phyloP scores from a whole-genome alignment of 768 basidiomycete species.

The Scleroderma citrinum region DNA sequence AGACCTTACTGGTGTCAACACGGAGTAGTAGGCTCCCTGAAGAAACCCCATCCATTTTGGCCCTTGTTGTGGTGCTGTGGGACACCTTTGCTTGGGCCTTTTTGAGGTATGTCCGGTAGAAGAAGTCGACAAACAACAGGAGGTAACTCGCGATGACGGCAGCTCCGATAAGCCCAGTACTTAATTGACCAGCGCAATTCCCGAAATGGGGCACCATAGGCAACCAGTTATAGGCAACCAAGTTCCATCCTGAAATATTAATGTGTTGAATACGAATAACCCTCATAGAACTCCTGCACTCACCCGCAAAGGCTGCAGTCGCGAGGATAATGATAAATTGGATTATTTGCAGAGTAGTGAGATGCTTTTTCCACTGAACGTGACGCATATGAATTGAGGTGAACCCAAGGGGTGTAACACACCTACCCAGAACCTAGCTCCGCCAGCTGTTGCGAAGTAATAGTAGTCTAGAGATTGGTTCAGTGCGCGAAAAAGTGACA shows the following conservation, averaged over 20 bases:
- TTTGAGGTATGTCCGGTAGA: not conserved
- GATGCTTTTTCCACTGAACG: not conserved
- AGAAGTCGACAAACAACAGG: not conserved
- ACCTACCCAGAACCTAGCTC: too few species aligned
- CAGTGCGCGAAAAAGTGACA: too few species aligned
- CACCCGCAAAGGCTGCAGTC: not conserved
- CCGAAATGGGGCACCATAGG: not conserved
- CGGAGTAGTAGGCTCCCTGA: too few species aligned
- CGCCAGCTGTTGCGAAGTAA: too few species aligned
- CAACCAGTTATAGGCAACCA: not conserved
- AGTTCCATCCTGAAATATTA: not conserved
- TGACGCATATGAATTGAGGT: too few species aligned
- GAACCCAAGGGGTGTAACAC: too few species aligned
- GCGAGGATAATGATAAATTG: not conserved
- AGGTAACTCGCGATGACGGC: not conserved
- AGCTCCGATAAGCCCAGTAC: not conserved
- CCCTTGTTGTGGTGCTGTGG: too few species aligned
- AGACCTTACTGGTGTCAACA: too few species aligned
- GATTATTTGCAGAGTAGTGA: not conserved
- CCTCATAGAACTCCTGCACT: not conserved
- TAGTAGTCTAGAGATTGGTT: too few species aligned
- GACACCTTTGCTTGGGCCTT: not conserved
- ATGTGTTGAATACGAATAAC: not conserved
- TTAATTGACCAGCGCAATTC: not conserved
- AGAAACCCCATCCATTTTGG: too few species aligned